Evolutionary conservation across 192 early-diverging fungal species (phyloP).

Genomic region (Cetraspora pellucida): DNA sequence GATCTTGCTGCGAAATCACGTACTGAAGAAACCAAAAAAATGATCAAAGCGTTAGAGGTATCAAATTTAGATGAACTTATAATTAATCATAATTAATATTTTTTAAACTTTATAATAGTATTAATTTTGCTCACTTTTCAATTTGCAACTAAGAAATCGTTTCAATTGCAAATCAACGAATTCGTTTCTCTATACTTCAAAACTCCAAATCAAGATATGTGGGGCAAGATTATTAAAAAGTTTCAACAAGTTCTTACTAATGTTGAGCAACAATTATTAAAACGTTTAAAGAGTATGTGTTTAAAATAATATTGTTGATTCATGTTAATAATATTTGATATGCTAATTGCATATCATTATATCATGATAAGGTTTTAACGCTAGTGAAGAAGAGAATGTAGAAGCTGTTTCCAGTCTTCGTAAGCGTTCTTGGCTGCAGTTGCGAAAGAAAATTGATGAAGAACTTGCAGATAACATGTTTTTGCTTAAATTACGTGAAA

Average conservation of each 20-base stretch:
- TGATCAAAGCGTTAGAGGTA: constrained; percentile 61
- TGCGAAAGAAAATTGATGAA: constrained; percentile 73
- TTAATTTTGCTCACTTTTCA: constrained; percentile 32
- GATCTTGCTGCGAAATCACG: constrained; percentile 60
- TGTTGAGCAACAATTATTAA: constrained; percentile 53
- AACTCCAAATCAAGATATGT: constrained; percentile 67
- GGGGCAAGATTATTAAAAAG: constrained; percentile 68
- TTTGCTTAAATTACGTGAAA: constrained; percentile 73
- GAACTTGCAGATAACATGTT: constrained; percentile 85
- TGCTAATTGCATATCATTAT: too few relatives aligned
- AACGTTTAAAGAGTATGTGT: constrained; percentile 52
- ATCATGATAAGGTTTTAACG: constrained; percentile 49
- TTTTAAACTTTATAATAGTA: constrained; percentile 23
- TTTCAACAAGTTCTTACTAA: constrained; percentile 58
- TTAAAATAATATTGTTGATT: neutral
- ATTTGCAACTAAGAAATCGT: constrained; percentile 41
- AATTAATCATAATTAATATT: too few relatives aligned
- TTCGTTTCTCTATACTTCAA: constrained; percentile 70
- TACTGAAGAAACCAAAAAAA: constrained; percentile 67
- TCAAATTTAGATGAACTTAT: too few relatives aligned
- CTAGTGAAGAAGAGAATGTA: constrained; percentile 54
- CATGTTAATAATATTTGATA: too few relatives aligned
- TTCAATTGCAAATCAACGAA: constrained; percentile 67
- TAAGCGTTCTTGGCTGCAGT: constrained; percentile 72
- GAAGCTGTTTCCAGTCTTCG: constrained; percentile 57